Percentiles rank a stretch among this genome's conserved stretches.
These are phyloP conservation scores for Rhodocollybia butyracea DNA, from an alignment of 768 basidiomycete species.

Conservation along the genomic window DNA sequence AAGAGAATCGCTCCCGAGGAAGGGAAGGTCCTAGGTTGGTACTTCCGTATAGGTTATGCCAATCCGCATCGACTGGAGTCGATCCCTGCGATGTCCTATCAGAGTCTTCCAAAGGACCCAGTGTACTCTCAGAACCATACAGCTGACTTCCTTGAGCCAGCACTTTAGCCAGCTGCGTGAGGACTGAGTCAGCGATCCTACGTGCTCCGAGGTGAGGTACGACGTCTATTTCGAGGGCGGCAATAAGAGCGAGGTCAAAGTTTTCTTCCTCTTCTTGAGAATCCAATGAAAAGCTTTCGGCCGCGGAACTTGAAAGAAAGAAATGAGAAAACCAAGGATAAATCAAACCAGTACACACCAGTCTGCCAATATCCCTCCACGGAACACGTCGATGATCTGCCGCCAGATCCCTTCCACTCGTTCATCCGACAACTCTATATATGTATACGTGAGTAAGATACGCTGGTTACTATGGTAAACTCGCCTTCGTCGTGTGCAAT, in stretches of 20 bases:
- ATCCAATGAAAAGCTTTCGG: constrained; percentile 55
- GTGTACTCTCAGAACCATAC: constrained; percentile 32
- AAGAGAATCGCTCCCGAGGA: constrained; percentile 83
- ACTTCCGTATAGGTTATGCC: constrained; percentile 45
- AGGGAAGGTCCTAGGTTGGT: constrained; percentile 55
- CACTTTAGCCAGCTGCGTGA: constrained; percentile 64
- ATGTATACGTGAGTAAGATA: neutral
- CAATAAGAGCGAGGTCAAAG: constrained; percentile 80
- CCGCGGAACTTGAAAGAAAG: constrained; percentile 43
- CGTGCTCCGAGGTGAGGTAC: constrained; percentile 69
- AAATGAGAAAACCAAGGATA: neutral
- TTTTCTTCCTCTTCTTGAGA: constrained; percentile 77
- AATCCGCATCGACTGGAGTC: constrained; percentile 34
- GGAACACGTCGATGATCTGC: constrained; percentile 77
- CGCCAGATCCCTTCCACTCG: constrained; percentile 83
- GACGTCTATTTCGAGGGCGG: constrained; percentile 75
- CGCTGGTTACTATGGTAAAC: constrained; percentile 7
- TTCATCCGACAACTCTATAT: constrained; percentile 53
- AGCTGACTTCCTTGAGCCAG: constrained; percentile 72
- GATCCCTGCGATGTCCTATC: constrained; percentile 20
- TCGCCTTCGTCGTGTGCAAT: constrained; percentile 47
- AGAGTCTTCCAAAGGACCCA: neutral
- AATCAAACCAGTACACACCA: constrained; percentile 49
- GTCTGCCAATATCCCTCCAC: constrained; percentile 79
- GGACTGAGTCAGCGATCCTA: constrained; percentile 68